phyloP scores from a whole-genome alignment of 768 basidiomycete genomes.

The Exidia glandulosa region DNA sequence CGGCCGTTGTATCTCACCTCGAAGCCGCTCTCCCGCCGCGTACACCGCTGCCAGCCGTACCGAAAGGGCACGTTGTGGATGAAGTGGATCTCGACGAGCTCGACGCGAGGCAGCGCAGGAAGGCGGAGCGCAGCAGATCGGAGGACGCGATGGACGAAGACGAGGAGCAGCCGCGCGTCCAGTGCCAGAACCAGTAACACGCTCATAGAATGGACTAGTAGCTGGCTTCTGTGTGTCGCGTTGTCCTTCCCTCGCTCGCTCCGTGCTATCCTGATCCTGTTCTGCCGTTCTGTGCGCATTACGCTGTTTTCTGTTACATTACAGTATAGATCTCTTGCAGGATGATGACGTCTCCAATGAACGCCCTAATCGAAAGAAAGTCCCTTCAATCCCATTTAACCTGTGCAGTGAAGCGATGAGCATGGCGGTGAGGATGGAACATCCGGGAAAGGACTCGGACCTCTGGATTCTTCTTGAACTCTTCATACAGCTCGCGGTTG shows the following conservation, averaged over 20 bases:
- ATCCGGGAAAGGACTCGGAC: slow-evolving; percentile 24
- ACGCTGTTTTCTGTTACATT: not conserved
- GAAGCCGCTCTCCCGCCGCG: slow-evolving; percentile 83
- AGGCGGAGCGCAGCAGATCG: slow-evolving; percentile 28
- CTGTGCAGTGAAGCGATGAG: too few relatives aligned
- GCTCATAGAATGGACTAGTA: not conserved
- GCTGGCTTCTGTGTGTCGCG: not conserved
- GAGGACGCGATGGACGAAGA: slow-evolving; percentile 94
- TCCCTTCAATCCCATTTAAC: slow-evolving; percentile 6
- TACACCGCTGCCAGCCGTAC: slow-evolving; percentile 49
- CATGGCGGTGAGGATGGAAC: not conserved
- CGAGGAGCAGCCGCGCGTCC: slow-evolving; percentile 70
- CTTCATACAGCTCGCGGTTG: slow-evolving; percentile 61
- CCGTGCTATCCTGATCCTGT: not conserved
- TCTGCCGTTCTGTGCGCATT: not conserved
- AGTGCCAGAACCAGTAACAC: slow-evolving; percentile 90
- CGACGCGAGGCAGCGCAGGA: slow-evolving; percentile 50
- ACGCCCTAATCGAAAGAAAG: not conserved
- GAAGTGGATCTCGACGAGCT: slow-evolving; percentile 77
- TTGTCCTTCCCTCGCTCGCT: not conserved
- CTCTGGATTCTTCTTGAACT: slow-evolving; percentile 75
- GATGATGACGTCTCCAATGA: not conserved
- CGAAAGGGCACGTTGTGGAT: slow-evolving; percentile 61
- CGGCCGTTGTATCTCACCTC: slow-evolving; percentile 54
- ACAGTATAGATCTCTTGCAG: not conserved